Evolutionary conservation across 306 rosid species (phyloP).

Genomic region (Rosa persica): DNA sequence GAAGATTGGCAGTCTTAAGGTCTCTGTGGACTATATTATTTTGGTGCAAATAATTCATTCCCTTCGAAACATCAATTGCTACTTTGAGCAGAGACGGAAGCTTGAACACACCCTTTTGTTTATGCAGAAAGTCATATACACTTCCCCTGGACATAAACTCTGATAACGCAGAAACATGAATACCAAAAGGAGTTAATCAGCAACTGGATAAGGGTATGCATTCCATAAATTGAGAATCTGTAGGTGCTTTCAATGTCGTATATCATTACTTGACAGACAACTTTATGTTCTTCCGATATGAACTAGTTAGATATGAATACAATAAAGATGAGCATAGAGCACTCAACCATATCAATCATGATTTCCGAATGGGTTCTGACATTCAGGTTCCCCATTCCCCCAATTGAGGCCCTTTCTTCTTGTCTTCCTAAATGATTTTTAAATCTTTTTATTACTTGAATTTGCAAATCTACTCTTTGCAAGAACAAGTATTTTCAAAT

Average conservation of each 20-base stretch:
- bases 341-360: conserved; percentile 2
- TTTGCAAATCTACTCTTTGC: neutral
- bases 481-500: neutral
- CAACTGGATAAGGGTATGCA: conserved; percentile 22
- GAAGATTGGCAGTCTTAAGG: conserved; percentile 99
- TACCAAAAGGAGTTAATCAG: conserved; percentile 32
- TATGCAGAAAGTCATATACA: conserved; percentile 92
- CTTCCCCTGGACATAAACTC: conserved; percentile 98
- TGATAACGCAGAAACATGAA: conserved; percentile 50
- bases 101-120: conserved; percentile 83
- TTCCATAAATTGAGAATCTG: conserved; percentile 18
- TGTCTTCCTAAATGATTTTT: neutral
- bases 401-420: neutral
- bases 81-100: conserved; percentile 92
- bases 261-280: neutral
- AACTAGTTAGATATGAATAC: neutral
- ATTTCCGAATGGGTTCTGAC: neutral
- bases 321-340: neutral
- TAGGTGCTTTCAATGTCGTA: conserved; percentile 22
- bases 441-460: neutral
- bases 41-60: conserved; percentile 97
- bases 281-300: neutral
- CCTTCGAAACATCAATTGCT: conserved; percentile 91
- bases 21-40: conserved; percentile 98
- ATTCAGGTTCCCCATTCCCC: neutral